These are phyloP conservation scores for Diaporthe sp. DNA, from an alignment of 2,329 filamentous ascomycete species.

Conservation along the genomic window DNA sequence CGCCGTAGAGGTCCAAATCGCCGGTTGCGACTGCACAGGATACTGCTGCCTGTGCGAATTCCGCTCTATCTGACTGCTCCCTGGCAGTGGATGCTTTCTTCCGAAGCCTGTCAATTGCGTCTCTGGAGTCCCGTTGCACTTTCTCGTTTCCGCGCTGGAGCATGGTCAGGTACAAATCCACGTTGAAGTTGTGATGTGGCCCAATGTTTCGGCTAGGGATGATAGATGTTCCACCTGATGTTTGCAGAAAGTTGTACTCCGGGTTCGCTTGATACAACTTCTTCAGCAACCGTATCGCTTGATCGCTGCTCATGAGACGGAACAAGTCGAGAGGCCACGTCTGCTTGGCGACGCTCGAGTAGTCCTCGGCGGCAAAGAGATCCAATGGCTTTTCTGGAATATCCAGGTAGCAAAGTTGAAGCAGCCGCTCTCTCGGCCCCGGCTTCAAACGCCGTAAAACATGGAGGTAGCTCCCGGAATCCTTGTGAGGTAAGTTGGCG, in stretches of 20 bases:
- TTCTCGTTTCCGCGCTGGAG: not conserved
- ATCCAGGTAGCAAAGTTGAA: slow-evolving; percentile 26
- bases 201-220: not conserved
- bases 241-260: slow-evolving; percentile 17
- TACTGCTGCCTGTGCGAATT: slow-evolving; percentile 8
- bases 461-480: not conserved
- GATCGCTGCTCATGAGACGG: not conserved
- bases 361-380: slow-evolving; percentile 2
- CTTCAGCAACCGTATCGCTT: slow-evolving; percentile 15
- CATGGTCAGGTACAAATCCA: slow-evolving; percentile 26
- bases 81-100: slow-evolving; percentile 21
- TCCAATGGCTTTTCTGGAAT: slow-evolving; percentile 12
- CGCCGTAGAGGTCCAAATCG: slow-evolving; percentile 21
- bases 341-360: slow-evolving; percentile 2
- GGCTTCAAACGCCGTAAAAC: not conserved
- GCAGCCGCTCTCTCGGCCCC: not conserved
- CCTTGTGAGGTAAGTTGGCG: not conserved
- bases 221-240: not conserved
- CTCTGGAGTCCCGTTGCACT: not conserved
- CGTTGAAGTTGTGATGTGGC: slow-evolving; percentile 30
- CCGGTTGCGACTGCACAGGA: slow-evolving; percentile 29
- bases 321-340: slow-evolving; percentile 18
- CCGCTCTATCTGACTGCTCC: slow-evolving; percentile 25
- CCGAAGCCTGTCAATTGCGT: slow-evolving; percentile 8
- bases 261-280: slow-evolving; percentile 23